Evolutionary conservation across 768 basidiomycete genomes (phyloP), one percentile per base, ranked within the genome.

Genomic region (Tricholomella constricta): DNA sequence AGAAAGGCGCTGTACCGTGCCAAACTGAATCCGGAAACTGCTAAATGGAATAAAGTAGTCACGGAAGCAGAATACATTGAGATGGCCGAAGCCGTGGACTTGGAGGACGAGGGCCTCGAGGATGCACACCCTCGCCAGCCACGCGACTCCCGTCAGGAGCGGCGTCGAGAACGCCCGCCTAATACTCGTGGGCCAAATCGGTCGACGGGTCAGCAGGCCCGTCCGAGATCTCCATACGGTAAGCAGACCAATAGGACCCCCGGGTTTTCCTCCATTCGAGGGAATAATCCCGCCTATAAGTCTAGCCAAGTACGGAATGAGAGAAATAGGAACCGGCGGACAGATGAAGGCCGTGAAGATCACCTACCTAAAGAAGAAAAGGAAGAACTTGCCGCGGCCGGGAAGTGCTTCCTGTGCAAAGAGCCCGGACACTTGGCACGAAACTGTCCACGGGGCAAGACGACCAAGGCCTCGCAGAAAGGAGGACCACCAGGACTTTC

Each of bases 1-100:
- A 67, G 72, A 38, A 51, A 55, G 1, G 62, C 67, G 19, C 54
- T 76, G 0, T 73, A 69, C 41, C 40, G 35, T 1, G 34, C 65
- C 2, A 54, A 64, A 1, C 43, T 74, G 0, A 65, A 66, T 10
- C 68, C 69, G 4, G 66, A 70, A 6, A 44, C 20, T 0, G 57
- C 67, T 0, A 48, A 36, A 0, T 73, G 66, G 66, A 54, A 63
- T 0, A 55, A 70, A 12, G 62, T 75, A 0, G 45, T 61, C 0
- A 29, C 32, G 0, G 63, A 57, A 1, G 71, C 71, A 2, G 63
- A 68, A 29, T 40, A 58, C n/a, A 48, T 66, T 20, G 71, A 74
- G 45, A 59, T 69, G 55, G 43, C 57, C 38, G 46, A 58, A 34
- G 31, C n/a, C 0, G 50, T 59, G 2, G 35, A 42, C 31, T 11